A percentile compares a stretch with the other conserved stretches of the same genome.
phyloP scores from a whole-genome alignment of 768 basidiomycete genomes.

The Phanerochaete carnosa region DNA sequence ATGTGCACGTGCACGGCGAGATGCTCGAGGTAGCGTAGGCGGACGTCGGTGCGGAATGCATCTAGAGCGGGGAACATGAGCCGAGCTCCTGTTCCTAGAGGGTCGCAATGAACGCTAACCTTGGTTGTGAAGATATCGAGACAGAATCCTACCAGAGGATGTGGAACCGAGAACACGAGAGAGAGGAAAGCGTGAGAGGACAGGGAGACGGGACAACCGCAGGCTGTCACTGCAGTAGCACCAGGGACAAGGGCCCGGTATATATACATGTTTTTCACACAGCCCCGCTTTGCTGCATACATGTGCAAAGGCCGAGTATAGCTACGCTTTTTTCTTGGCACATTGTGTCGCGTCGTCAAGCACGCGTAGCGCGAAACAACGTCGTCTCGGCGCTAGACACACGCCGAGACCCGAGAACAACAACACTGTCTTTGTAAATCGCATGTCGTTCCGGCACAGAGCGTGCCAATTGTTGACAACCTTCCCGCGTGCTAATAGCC shows the following conservation, averaged over 20 bases:
- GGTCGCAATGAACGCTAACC: neutral
- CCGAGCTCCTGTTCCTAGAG: neutral
- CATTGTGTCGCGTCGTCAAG: neutral
- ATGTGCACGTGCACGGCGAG: constrained; percentile 8
- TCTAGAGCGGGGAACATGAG: neutral
- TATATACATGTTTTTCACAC: neutral
- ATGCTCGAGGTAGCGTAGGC: neutral
- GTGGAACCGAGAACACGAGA: neutral
- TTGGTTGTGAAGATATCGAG: neutral
- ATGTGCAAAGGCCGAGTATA: too few relatives aligned
- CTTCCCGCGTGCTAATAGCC: too few relatives aligned
- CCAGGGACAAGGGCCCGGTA: neutral
- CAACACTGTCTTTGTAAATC: neutral
- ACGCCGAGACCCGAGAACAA: neutral
- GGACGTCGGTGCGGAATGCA: constrained; percentile 9
- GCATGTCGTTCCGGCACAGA: neutral
- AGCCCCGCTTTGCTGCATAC: too few relatives aligned
- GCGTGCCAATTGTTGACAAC: neutral
- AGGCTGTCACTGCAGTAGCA: neutral
- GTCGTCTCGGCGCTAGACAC: neutral
- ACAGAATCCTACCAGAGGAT: constrained; percentile 2
- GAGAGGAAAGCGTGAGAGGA: neutral
- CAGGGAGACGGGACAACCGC: neutral
- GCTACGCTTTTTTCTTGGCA: neutral
- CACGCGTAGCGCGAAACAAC: neutral